Evolutionary conservation across 345 rosid species (phyloP), one percentile per base, ranked within the genome.

Genomic region (Hibiscus trionum): DNA sequence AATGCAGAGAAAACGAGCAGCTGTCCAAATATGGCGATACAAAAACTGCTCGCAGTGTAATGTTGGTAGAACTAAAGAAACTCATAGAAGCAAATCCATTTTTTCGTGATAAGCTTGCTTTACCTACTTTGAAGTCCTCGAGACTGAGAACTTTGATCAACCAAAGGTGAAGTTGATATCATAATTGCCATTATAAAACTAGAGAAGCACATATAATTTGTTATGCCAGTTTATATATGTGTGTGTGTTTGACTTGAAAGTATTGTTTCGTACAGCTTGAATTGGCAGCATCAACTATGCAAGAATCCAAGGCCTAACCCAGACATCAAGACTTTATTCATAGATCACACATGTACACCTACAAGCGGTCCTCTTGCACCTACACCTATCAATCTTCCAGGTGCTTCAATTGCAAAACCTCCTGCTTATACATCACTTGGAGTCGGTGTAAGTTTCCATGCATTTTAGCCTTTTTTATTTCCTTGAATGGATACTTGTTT

Each of bases 201-300:
- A 6, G 12, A 7, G 47, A 37, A 63, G 68, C 16, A 63, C 17
- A 17, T 63, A 37, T 37, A 17, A 17, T 35, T 63, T 37, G 44
- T 37, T 37, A 55, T 63, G 17, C 26, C 4, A 37, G 27, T 62
- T 1, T 14, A 3, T 14, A 12, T 3, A 4, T 9, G 10, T 62
- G 4, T 17, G 17, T 37, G 6, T 63, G 5, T 37, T 39, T 63
- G 9, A 63, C 19, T 37, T 63, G 59, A 1, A 7, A 19, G 26
- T 19, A 39, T 42, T 27, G 16, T 17, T 64, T 64, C 29, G 11
- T 81, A 62, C 86, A 93, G 97, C 75, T 86, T 91, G 82, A 89
- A 89, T 74, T 91, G 97, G 97, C 97, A 91, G 82, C 95, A 91
- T 79, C 95, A 89, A 77, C 80, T 91, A 57, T 91, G 97, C 81